These are phyloP conservation scores for Rhododendron simsii DNA, from an alignment of 148 eudicot species.

Conservation along the genomic window DNA sequence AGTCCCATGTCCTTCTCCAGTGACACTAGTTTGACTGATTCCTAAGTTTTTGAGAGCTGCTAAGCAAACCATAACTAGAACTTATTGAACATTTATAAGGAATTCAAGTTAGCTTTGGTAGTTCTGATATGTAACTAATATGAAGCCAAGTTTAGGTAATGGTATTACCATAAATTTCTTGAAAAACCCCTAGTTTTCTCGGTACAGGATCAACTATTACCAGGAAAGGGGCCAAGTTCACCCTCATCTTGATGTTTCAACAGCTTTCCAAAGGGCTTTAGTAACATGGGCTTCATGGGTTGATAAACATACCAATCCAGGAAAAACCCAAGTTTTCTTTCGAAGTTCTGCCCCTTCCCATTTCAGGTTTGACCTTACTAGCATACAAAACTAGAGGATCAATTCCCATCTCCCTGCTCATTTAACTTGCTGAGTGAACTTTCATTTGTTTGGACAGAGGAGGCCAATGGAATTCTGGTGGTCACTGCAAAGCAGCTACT, in stretches of 20 bases:
- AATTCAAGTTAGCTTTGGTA: not conserved
- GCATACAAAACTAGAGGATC: not conserved
- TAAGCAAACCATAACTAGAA: not conserved
- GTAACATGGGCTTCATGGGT: constrained; percentile 88
- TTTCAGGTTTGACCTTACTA: constrained; percentile 58
- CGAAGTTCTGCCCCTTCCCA: constrained; percentile 90
- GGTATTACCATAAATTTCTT: not conserved
- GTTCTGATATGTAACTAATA: not conserved
- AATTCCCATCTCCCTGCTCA: not conserved
- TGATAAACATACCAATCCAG: constrained; percentile 53
- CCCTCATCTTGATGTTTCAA: constrained; percentile 63
- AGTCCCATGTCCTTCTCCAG: not conserved
- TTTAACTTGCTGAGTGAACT: not conserved
- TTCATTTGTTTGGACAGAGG: constrained; percentile 47
- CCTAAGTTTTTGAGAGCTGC: not conserved
- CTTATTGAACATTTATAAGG: not conserved
- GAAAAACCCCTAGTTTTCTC: not conserved
- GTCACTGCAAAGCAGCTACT: constrained; percentile 76
- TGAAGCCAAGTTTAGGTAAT: not conserved
- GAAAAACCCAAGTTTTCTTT: constrained; percentile 70
- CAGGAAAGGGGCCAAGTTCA: constrained; percentile 76
- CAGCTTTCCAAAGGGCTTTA: constrained; percentile 67
- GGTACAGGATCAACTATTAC: constrained; percentile 73
- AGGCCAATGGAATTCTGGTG: constrained; percentile 93
- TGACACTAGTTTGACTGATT: not conserved